Evolutionary conservation across 2,329 filamentous ascomycete species (phyloP).

Genomic region (Cercospora zeae-maydis): DNA sequence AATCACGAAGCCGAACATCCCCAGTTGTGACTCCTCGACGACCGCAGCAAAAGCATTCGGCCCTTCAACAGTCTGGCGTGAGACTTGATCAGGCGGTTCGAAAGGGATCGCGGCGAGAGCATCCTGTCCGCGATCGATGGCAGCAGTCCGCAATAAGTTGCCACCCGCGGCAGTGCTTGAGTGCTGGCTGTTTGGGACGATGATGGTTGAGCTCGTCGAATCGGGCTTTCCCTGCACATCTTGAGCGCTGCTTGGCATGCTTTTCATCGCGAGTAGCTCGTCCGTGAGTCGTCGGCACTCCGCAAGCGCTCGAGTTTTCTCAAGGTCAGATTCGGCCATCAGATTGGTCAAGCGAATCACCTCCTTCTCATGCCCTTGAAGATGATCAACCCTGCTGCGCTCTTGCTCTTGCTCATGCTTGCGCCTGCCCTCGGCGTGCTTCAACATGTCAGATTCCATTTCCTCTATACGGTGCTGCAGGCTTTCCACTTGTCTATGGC

Average conservation of each 20-base stretch:
- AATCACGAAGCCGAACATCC: neutral
- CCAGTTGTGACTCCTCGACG: neutral
- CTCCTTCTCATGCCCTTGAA: neutral
- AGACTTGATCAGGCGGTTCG: neutral
- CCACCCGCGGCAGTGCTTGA: neutral
- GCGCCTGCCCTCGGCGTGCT: neutral
- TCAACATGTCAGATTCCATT: neutral
- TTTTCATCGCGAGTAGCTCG: neutral
- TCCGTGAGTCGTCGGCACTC: conserved; percentile 1
- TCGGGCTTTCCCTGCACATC: neutral
- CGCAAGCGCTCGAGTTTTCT: neutral
- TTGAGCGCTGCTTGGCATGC: neutral
- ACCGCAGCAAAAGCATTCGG: neutral
- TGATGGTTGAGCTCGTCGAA: neutral
- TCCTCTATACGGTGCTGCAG: neutral
- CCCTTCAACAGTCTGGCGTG: neutral
- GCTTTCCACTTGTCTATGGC: conserved; percentile 2
- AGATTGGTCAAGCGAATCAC: neutral
- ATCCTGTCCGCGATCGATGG: neutral
- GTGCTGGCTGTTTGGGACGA: neutral
- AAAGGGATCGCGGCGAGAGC: neutral
- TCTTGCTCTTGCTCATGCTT: neutral
- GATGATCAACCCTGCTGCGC: neutral
- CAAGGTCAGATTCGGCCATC: neutral
- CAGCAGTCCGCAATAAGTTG: neutral